These are phyloP conservation scores for Populus euphratica DNA, from an alignment of 345 rosid species.

Conservation along the genomic window DNA sequence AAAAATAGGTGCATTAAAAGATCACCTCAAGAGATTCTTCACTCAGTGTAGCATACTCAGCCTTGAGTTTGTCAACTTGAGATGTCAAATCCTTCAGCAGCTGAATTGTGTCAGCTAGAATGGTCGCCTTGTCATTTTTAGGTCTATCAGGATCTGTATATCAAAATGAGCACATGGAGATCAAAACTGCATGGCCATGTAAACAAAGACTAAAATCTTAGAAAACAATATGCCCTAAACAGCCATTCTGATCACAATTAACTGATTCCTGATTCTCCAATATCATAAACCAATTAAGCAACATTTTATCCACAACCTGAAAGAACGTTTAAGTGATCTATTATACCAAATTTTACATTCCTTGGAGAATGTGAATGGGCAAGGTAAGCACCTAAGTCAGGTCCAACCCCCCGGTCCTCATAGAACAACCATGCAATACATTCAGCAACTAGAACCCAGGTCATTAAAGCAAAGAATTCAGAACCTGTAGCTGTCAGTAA, in stretches of 20 bases:
- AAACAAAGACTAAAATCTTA: no score
- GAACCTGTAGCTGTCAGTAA: background rate
- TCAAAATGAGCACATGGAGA: constrained; percentile 7
- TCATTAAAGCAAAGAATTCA: background rate
- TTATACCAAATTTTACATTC: background rate
- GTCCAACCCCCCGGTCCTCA: background rate
- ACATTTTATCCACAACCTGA: background rate
- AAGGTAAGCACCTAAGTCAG: background rate
- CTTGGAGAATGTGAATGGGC: background rate
- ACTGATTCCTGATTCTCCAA: background rate
- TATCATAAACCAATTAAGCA: background rate
- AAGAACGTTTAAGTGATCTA: background rate
- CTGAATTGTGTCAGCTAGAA: constrained; percentile 72
- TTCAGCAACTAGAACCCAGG: background rate
- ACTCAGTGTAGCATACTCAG: constrained; percentile 53
- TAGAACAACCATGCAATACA: background rate
- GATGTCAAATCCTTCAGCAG: constrained; percentile 78
- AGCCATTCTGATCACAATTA: background rate
- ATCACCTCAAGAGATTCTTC: constrained; percentile 89
- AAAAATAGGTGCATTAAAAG: background rate
- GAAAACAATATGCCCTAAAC: background rate
- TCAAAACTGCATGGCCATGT: background rate
- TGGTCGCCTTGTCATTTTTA: constrained; percentile 83
- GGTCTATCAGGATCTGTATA: constrained; percentile 82
- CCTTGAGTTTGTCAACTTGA: constrained; percentile 69